Evolutionary conservation across 192 early-diverging fungal genomes (phyloP), one percentile per base, ranked within the genome.

Genomic region (Coemansia sp.): DNA sequence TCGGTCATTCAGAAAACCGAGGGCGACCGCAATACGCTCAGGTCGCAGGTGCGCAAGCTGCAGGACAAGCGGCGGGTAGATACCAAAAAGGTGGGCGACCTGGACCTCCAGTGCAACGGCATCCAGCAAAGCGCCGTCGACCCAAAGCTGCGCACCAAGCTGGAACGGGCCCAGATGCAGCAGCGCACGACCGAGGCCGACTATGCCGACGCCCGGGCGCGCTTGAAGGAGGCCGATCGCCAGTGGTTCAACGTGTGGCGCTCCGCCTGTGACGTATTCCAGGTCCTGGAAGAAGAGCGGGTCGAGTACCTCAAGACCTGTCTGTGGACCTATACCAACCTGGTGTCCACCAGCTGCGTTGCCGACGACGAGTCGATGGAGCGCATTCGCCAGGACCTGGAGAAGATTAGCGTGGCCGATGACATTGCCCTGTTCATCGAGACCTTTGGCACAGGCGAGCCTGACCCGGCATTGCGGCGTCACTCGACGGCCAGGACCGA

Each of bases 341-440:
- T 90, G 19, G 74, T 87, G 6, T 84, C 84, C n/a, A 75, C 69
- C 31, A 52, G 68, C n/a, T 83, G 78, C 19, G 83, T 82, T 7
- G 63, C 78, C 17, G 88, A 90, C 36, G 83, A 85, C 49, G 85
- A 88, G 74, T 81, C 86, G 5, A 85, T 81, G 60, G 88, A 90
- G 47, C 61, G 79, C 14, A 81, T 90, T 29, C 72, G 85, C 40
- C 67, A 78, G 32, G 74, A 74, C 33, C 51, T 90, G 36, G 88
- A 88, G 40, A 46, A 75, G 11, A 80, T 83, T 31, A 72, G 80
- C 38, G 76, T 83, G 11, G 64, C 73, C 17, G 65, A 74, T 21
- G 84, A 90, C 50, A 82, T 90, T 38, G 32, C 68, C 14, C 60
- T 46, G 5, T 87, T 86, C 38, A 84, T 89, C 22, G 56, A 76